Percentiles rank a stretch among this genome's conserved stretches.
phyloP scores from a whole-genome alignment of 345 rosid species.

The Heritiera littoralis region DNA sequence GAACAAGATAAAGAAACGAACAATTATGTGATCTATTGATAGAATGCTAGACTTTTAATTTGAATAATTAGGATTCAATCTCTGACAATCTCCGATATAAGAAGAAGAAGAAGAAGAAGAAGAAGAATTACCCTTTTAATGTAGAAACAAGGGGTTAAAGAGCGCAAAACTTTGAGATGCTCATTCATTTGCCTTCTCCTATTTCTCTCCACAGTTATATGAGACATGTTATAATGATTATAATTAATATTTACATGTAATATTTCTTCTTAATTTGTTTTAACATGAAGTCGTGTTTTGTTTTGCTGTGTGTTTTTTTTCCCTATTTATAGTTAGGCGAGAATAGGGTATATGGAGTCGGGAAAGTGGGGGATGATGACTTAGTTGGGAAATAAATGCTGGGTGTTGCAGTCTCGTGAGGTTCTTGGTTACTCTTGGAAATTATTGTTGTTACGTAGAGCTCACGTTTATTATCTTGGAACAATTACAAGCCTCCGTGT shows the following conservation, averaged over 20 bases:
- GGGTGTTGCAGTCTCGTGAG: conserved; percentile 61
- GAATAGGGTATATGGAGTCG: not conserved
- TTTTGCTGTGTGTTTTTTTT: not conserved
- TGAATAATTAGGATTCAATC: no score
- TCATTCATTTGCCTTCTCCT: conserved; percentile 95
- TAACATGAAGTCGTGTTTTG: not conserved
- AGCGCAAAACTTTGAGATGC: conserved; percentile 79
- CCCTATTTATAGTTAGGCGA: conserved; percentile 27
- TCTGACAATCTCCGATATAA: no score
- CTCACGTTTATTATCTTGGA: conserved; percentile 62
- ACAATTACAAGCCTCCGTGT: conserved; percentile 50
- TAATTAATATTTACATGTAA: not conserved
- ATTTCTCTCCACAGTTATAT: conserved; percentile 90
- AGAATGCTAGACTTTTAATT: no score
- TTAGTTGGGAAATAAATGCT: conserved; percentile 47
- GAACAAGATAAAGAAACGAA: not conserved
- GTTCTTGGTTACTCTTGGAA: conserved; percentile 24
- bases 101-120: not conserved
- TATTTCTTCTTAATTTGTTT: not conserved
- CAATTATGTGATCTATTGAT: no score
- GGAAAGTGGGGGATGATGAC: not conserved
- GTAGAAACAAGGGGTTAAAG: conserved; percentile 90
- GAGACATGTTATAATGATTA: conserved; percentile 53
- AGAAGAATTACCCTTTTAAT: conserved; percentile 68
- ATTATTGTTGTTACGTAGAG: conserved; percentile 31